Percentiles rank a stretch among this genome's conserved stretches.
phyloP scores from a whole-genome alignment of 2,329 filamentous ascomycete species.

The Daldinia sp. region DNA sequence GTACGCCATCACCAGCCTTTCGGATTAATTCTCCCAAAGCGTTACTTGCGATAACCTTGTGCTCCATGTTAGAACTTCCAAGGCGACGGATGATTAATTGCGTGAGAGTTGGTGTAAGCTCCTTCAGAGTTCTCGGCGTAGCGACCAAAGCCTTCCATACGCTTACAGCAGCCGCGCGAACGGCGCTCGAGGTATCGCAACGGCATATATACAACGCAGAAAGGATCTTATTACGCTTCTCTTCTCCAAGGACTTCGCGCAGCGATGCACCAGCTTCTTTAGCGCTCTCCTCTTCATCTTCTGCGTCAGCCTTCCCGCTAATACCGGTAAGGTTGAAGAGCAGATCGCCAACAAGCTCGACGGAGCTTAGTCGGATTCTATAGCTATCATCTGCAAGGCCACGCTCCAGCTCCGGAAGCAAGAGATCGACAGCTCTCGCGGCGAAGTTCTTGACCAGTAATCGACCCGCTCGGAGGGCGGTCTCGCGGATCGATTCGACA shows the following conservation, averaged over 20 bases:
- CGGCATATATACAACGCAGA: constrained; percentile 98
- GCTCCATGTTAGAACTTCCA: constrained; percentile 96
- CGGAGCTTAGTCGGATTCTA: constrained; percentile 96
- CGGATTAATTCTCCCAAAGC: constrained; percentile 96
- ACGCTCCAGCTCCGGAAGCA: constrained; percentile 94
- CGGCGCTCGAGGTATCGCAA: constrained; percentile 92
- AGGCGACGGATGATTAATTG: constrained; percentile 94
- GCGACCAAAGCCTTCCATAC: constrained; percentile 98
- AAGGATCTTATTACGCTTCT: constrained; percentile 95
- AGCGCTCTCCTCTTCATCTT: constrained; percentile 81
- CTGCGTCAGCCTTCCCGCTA: constrained; percentile 79
- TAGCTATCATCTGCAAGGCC: constrained; percentile 98
- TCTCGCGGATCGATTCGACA: constrained; percentile 95
- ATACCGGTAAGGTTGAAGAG: constrained; percentile 98
- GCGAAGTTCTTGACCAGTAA: constrained; percentile 99
- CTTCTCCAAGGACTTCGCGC: constrained; percentile 92
- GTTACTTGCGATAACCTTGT: constrained; percentile 98
- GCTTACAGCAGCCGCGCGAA: constrained; percentile 87
- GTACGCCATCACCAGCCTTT: constrained; percentile 93
- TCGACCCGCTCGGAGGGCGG: constrained; percentile 91
- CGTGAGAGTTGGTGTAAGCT: constrained; percentile 92
- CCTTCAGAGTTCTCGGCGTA: constrained; percentile 90
- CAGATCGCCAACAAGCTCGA: constrained; percentile 95
- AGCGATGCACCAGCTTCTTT: constrained; percentile 93
- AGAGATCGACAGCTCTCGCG: constrained; percentile 90